Evolutionary conservation across 352 stramenopile genomes (phyloP), one percentile per base, ranked within the genome.

Genomic region (Pythium monospermum): DNA sequence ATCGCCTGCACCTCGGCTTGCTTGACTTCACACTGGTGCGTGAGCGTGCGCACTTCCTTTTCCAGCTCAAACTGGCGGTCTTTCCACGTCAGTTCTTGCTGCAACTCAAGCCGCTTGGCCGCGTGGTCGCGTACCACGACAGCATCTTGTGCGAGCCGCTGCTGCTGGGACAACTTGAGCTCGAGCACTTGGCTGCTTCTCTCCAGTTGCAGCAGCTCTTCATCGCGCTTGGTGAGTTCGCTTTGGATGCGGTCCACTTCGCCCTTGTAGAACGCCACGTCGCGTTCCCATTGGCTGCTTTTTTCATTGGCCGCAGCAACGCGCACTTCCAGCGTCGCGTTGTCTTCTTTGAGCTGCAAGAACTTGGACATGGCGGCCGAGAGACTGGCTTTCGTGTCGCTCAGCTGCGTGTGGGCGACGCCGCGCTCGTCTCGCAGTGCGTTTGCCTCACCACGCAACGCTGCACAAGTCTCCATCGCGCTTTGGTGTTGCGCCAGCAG

Each of bases 341-440:
- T 56, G 4, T 81, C 73, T 43, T 87, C 68, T 26, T 69, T 86
- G 11, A 88, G 65, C 52, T 87, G 73, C 43, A 86, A 52, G 2
- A 87, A 64, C 49, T 77, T 72, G 56, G 78, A 55, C 55, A 77
- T 84, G 0, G 65, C 62, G 3, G 56, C 49, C 10, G 54, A 53
- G 31, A 73, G 59, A 2, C 52, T 64, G 4, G 49, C 46, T 30
- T 81, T 70, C 1, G 61, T 65, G 33, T 78, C 71, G 1, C 41
- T 64, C 22, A 85, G 31, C 25, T 83, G 68, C 13, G 37, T 52
- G 32, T 78, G 63, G 8, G 84, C 45, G 28, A 58, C 64, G 12
- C 41, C 52, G 8, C 61, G 60, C 52, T 85, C 68, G 3, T 77
- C 66, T n/a, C 77, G 69, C 44, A 83, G 57, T 8, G 77, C 77